These are phyloP conservation scores for Pouteria glomerata DNA, from an alignment of 148 eudicot genomes.

Conservation along the genomic window DNA sequence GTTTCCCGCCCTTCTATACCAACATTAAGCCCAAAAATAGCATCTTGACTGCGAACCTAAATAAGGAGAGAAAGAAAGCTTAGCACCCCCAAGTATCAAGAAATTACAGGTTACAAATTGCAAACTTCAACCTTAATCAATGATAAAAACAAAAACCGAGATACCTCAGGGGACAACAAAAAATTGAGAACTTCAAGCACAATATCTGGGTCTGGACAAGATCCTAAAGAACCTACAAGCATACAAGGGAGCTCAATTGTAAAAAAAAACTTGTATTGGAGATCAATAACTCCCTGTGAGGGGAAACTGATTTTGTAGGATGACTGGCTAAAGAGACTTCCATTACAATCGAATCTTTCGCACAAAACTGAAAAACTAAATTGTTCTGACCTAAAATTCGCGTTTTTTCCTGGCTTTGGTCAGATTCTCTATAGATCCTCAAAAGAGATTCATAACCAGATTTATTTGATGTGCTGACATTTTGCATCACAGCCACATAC, in stretches of 20 bases:
- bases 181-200: conserved; percentile 81
- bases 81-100: neutral
- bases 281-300: too few species aligned
- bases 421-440: conserved; percentile 76
- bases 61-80: conserved; percentile 3
- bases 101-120: neutral
- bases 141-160: neutral
- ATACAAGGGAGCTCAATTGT: neutral
- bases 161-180: conserved; percentile 71
- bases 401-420: conserved; percentile 90
- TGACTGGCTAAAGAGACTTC: too few species aligned
- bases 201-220: conserved; percentile 73
- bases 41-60: conserved; percentile 95
- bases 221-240: conserved; percentile 60
- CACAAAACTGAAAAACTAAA: neutral
- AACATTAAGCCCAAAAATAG: conserved; percentile 60
- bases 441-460: conserved; percentile 74
- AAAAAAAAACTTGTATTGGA: too few species aligned
- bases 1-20: conserved; percentile 70
- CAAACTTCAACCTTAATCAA: neutral
- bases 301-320: too few species aligned
- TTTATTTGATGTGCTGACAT: conserved; percentile 52
- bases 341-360: too few species aligned
- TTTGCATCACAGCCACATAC: conserved; percentile 83
- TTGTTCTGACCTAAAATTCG: conserved; percentile 69